Evolutionary conservation across 805 yeast genomes (phyloP).

Genomic region (Spathaspora hagerdaliae): DNA sequence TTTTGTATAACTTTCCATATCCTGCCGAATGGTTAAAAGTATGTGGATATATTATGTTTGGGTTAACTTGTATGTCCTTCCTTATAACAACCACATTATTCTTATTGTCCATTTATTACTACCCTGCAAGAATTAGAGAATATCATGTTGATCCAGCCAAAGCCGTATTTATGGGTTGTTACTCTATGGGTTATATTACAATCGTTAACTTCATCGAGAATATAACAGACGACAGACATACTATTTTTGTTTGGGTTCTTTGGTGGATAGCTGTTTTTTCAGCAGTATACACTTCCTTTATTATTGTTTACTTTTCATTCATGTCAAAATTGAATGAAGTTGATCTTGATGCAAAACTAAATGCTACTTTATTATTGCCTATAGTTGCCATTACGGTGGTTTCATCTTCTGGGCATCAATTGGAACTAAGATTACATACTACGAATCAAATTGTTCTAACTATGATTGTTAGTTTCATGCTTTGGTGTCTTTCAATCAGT

Average conservation of each 20-base stretch:
- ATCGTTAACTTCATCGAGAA: conserved; percentile 55
- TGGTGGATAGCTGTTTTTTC: conserved; percentile 70
- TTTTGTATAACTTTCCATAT: conserved; percentile 66
- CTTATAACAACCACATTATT: conserved; percentile 40
- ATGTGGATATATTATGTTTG: conserved; percentile 62
- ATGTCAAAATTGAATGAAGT: conserved; percentile 28
- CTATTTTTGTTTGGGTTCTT: conserved; percentile 40
- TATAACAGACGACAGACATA: conserved; percentile 3
- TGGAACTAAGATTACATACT: conserved; percentile 42
- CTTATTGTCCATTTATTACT: conserved; percentile 37
- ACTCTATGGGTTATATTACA: conserved; percentile 75
- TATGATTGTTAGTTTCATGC: conserved; percentile 48
- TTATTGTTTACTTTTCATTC: conserved; percentile 50
- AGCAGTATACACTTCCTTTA: conserved; percentile 59
- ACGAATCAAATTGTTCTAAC: conserved; percentile 47
- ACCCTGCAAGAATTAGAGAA: conserved; percentile 16
- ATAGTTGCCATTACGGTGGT: conserved; percentile 79
- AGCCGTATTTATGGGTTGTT: conserved; percentile 70
- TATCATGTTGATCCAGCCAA: conserved; percentile 34
- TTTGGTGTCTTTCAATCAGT: conserved; percentile 68
- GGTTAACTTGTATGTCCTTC: conserved; percentile 48
- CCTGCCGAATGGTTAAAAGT: conserved; percentile 53
- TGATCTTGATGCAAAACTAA: conserved; percentile 27
- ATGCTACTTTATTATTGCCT: conserved; percentile 63
- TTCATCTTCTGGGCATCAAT: conserved; percentile 62